Base-by-base conservation (phyloP, 176 grass and related monocot genomes). In the Oryza punctata region DNA sequence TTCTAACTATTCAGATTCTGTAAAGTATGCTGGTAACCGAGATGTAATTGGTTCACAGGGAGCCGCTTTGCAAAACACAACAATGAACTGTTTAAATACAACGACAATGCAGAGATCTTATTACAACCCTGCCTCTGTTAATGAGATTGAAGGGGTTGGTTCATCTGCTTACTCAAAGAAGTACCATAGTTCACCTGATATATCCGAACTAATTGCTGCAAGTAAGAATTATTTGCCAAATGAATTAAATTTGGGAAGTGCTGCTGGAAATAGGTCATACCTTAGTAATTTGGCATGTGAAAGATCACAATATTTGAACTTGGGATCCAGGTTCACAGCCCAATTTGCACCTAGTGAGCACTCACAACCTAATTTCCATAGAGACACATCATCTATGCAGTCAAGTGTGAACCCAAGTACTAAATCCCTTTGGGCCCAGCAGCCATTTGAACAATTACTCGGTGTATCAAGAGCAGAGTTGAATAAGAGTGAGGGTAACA, bases 361-460 rank as follows among this genome's bases (percentile, higher is more conserved):
- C 67, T 73, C 78, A 67, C 33, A 63, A 4, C 82, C 21, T 63
- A 84, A 77, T 33, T 67, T 73, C 10, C 71, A 84, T 73, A 84
- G 82, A 40, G 78, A 91, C 11, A 61, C 72, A 14, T 64, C 87
- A 33, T 85, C 77, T 72, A 47, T 47, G 28, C 78, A 84, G 25
- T 79, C 67, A 33, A 87, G 67, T 41, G 30, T 87, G 71, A 91
- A 65, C 60, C 50, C 50, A 54, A 54, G 50, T 18, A 54, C 50
- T 54, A 5, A 65, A 80, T 94, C 81, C 32, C 50, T 94, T 69
- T 94, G 90, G 82, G 70, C 76, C 15, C 88, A 81, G 52, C 92
- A 97, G 72, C 95, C 88, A n/a, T 91, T 91, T 72, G 88, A 94
- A 54, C 88, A 94, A 38, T 81, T 91, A 21, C 89, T 93, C 26